Conservation (phyloP, 2,329 filamentous ascomycete species). For the Paraphoma sp. region DNA sequence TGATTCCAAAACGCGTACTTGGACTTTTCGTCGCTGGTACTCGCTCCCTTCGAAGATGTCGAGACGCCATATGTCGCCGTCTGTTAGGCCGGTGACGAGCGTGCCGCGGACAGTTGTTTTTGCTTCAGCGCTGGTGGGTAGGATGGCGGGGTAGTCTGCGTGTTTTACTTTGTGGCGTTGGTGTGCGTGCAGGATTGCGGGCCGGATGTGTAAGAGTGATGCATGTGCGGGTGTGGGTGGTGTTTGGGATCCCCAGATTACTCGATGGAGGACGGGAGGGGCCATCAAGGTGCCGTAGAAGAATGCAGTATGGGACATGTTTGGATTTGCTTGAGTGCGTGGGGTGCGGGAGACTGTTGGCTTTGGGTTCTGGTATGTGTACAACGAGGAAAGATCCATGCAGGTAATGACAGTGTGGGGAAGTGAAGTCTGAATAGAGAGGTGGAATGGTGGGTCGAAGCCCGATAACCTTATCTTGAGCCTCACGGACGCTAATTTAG, state of each 20-base stretch:
- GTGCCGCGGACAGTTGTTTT: constrained; percentile 70
- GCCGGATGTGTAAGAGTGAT: constrained; percentile 67
- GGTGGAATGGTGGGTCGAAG: background rate
- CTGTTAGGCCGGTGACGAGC: constrained; percentile 77
- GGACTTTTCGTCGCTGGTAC: constrained; percentile 65
- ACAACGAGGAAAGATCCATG: constrained; percentile 17
- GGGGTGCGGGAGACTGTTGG: background rate
- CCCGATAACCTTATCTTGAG: constrained; percentile 15
- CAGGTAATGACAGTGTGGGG: background rate
- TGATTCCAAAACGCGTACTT: constrained; percentile 49
- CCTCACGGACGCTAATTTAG: constrained; percentile 27
- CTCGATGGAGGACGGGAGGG: constrained; percentile 83
- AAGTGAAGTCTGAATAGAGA: background rate
- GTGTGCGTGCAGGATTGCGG: constrained; percentile 77
- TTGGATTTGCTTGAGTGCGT: background rate
- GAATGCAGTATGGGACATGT: constrained; percentile 61
- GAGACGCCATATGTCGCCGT: constrained; percentile 75
- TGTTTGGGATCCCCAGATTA: constrained; percentile 71
- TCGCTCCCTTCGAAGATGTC: constrained; percentile 83
- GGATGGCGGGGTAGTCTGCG: constrained; percentile 83
- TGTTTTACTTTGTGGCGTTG: constrained; percentile 71
- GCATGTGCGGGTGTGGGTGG: constrained; percentile 58
- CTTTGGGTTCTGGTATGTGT: constrained; percentile 7
- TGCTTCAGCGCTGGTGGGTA: constrained; percentile 45
- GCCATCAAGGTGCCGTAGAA: constrained; percentile 82